Evolutionary conservation across 202 grass and related monocot genomes (phyloP).

Genomic region (Panicum hallii): DNA sequence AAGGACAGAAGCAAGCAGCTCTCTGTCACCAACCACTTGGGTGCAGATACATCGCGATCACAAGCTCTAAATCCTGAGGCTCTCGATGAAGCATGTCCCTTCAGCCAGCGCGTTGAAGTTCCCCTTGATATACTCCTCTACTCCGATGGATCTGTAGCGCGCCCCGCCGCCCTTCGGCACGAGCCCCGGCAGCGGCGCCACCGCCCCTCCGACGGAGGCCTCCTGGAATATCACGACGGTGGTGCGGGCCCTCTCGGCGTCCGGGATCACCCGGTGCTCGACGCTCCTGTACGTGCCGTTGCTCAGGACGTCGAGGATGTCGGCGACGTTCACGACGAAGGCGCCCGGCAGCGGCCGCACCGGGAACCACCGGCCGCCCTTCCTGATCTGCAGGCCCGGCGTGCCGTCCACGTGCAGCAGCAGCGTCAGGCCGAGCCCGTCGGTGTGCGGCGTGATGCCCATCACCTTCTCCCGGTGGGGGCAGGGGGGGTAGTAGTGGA

Average conservation of each 20-base stretch:
- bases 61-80: neutral
- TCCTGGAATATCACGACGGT: neutral
- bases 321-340: conserved; percentile 47
- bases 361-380: conserved; percentile 42
- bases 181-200: conserved; percentile 18
- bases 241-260: conserved; percentile 9
- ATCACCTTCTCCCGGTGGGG: conserved; percentile 51
- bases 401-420: conserved; percentile 56
- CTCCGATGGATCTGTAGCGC: neutral
- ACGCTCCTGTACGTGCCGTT: conserved; percentile 31
- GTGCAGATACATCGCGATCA: neutral
- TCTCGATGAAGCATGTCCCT: neutral
- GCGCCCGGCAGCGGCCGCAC: conserved; percentile 30
- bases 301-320: conserved; percentile 50
- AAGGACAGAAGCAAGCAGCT: neutral
- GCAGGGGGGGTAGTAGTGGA: conserved; percentile 63
- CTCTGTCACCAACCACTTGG: neutral
- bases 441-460: conserved; percentile 58
- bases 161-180: neutral
- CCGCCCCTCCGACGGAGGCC: neutral
- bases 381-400: conserved; percentile 61
- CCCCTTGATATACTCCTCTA: neutral
- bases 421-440: conserved; percentile 50
- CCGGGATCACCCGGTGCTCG: conserved; percentile 14
- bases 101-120: neutral